Base-by-base conservation (phyloP, 2,329 filamentous ascomycete species). In the Cytospora piceae region DNA sequence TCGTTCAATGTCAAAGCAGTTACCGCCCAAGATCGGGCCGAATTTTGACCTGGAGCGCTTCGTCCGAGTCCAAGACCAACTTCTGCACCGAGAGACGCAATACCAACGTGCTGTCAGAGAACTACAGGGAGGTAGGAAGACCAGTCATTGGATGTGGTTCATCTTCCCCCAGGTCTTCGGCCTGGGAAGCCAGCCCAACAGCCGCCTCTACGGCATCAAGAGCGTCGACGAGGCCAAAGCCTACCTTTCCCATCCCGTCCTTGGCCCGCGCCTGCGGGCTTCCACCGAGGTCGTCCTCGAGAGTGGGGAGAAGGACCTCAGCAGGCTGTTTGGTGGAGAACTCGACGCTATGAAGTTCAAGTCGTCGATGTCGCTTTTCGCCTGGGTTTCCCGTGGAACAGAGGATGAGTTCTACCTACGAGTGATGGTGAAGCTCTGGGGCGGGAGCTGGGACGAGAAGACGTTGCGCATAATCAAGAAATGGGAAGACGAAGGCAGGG, bases 91-190 rank as follows among this genome's bases (percentile, higher is more conserved):
- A 15, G 60, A 59, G 32, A 64, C 56, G 0, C 37, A 56, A 22
- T 65, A 65, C 46, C 53, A 61, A 56, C 57, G 58, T 2, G 62
- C 62, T 2, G 14, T 61, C 22, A 32, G 46, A 8, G 65, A 67
- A 39, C 14, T 67, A 3, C 42, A 17, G 15, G 58, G 9, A 31
- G 62, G 62, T 20, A 32, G n/a, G 29, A 65, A 49, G 17, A 15
- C 2, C 15, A 52, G 34, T 15, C 31, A 49, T 0, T 65, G 57
- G 65, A 14, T 55, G 2, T 39, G 34, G 42, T 65, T 61, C 27
- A 31, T 67, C 6, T 65, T 67, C 11, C 65, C 65, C n/a, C 65
- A 60, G 8, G 54, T 58, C n/a, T 53, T 52, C 22, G 62, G 65
- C 11, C 31, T 61, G 9, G 65, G 62, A 9, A 65, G 29, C 34